Conservation (phyloP, 225 moss, liverwort and hornwort species). For the Asterella californica region DNA sequence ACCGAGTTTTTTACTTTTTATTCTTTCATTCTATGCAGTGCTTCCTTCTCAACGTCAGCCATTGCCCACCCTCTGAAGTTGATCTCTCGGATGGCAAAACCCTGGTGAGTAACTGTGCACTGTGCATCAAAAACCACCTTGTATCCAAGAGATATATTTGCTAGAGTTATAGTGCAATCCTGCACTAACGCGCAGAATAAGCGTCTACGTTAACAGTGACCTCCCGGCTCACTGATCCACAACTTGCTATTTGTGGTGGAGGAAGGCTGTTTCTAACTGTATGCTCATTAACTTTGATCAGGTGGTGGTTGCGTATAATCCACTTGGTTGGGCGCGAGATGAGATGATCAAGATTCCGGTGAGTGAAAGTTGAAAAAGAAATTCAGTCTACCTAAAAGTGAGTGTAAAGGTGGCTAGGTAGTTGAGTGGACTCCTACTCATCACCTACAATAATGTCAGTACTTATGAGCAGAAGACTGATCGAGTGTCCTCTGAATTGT, state of each 20-base stretch:
- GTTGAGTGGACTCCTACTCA: no score
- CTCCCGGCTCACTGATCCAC: neutral
- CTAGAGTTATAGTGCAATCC: neutral
- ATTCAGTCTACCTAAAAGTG: no score
- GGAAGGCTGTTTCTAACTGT: neutral
- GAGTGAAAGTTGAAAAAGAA: conserved; percentile 13
- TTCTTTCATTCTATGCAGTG: conserved; percentile 46
- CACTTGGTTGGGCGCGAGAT: conserved; percentile 77
- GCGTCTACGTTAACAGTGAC: neutral
- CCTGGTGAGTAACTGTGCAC: conserved; percentile 46
- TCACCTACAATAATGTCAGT: no score
- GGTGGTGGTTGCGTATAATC: conserved; percentile 90
- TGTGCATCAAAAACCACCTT: neutral
- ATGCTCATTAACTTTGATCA: conserved; percentile 22
- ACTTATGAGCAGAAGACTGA: no score
- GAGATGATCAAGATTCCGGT: conserved; percentile 86
- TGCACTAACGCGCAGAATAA: neutral
- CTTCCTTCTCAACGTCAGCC: conserved; percentile 90
- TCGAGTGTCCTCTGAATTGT: no score
- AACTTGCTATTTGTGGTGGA: neutral
- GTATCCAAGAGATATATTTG: neutral
- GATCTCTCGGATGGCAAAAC: conserved; percentile 67
- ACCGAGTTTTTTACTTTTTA: neutral
- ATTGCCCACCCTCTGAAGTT: conserved; percentile 87
- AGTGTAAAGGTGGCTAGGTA: no score